Conservation (phyloP, 192 early-diverging fungal genomes). For the Coemansia sp. region DNA sequence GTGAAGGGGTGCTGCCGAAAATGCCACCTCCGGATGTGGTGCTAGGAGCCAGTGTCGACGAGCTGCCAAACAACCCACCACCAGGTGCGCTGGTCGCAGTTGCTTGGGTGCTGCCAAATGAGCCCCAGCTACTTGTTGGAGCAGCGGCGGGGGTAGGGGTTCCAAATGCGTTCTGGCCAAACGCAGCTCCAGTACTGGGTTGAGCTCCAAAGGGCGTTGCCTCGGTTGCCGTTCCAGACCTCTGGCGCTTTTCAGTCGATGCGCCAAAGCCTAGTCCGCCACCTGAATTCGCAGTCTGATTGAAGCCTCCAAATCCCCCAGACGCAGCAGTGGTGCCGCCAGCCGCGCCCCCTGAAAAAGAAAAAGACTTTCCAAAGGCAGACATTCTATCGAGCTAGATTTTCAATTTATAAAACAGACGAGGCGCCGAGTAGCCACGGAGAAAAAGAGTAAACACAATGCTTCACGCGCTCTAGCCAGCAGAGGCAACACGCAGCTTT, state of each 20-base stretch:
- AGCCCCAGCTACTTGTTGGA: neutral
- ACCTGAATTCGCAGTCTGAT: conserved; percentile 15
- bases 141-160: conserved; percentile 1
- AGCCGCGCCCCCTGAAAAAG: conserved; percentile 35
- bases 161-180: conserved; percentile 13
- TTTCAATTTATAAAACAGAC: conserved; percentile 4
- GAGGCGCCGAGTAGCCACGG: conserved; percentile 1
- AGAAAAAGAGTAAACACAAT: neutral
- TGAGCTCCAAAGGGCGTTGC: conserved; percentile 3
- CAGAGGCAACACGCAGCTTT: neutral
- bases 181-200: neutral
- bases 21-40: neutral
- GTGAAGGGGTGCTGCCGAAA: conserved; percentile 16
- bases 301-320: conserved; percentile 30
- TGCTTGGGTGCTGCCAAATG: conserved; percentile 20
- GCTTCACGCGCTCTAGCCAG: too few species aligned
- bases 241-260: conserved; percentile 35
- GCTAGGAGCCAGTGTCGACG: neutral
- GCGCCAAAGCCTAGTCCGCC: conserved; percentile 28
- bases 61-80: conserved; percentile 25
- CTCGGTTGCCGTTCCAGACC: conserved; percentile 30
- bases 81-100: neutral
- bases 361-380: conserved; percentile 40
- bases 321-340: conserved; percentile 3
- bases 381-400: conserved; percentile 17